Percentiles rank a stretch among this genome's conserved stretches.
These are phyloP conservation scores for Allium cepa DNA, from an alignment of 106 monocot species.

Conservation along the genomic window DNA sequence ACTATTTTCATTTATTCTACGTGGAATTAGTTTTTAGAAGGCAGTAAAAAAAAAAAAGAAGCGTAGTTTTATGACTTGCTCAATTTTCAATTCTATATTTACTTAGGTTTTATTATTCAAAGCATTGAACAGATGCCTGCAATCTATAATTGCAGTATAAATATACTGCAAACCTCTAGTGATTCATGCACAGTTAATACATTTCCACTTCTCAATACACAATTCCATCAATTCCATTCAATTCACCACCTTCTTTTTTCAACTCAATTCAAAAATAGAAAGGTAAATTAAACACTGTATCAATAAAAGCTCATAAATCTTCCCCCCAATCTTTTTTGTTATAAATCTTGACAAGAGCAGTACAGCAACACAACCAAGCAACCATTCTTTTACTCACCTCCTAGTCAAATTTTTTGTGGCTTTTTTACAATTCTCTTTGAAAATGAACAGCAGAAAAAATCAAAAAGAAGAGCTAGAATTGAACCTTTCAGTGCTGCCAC, in stretches of 20 bases:
- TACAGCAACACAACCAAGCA: neutral
- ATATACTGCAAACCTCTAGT: conserved; percentile 1
- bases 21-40: no score
- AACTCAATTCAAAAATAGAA: conserved; percentile 3
- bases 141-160: conserved; percentile 8
- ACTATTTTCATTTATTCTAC: no score
- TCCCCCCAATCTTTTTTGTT: neutral
- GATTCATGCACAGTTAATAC: conserved; percentile 3
- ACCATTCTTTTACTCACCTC: neutral
- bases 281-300: neutral
- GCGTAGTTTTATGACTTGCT: no score
- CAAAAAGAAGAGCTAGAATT: conserved; percentile 2
- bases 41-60: no score
- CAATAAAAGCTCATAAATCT: conserved; percentile 5
- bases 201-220: conserved; percentile 13
- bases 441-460: neutral
- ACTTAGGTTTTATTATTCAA: neutral
- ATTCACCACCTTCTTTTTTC: neutral
- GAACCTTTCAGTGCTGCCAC: neutral
- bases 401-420: no score
- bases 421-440: no score
- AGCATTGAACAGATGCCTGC: conserved; percentile 11
- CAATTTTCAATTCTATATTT: no score
- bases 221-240: conserved; percentile 11
- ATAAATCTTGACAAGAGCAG: neutral